Evolutionary conservation across 805 yeast genomes (phyloP).

Genomic region (Candida sanyiensis): DNA sequence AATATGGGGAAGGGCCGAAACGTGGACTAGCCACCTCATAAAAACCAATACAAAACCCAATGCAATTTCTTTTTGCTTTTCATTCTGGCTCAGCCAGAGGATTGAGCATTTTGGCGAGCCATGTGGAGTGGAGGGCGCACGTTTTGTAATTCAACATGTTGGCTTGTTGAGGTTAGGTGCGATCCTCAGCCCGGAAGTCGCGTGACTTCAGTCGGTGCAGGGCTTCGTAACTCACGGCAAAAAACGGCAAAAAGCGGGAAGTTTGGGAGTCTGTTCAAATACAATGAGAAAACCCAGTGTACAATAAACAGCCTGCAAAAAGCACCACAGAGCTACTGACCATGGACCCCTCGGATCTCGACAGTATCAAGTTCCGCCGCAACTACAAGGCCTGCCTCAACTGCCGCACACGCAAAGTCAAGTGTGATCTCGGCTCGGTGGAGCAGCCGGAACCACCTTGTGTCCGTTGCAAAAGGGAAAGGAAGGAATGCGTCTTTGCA

Average conservation of each 20-base stretch:
- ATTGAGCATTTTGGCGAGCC: too few relatives aligned
- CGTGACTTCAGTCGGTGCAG: too few relatives aligned
- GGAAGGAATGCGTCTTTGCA: slow-evolving; percentile 73
- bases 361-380: slow-evolving; percentile 42
- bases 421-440: slow-evolving; percentile 78
- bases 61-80: too few relatives aligned
- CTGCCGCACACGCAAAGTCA: slow-evolving; percentile 79
- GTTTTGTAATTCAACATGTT: too few relatives aligned
- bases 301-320: not conserved
- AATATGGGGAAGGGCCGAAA: too few relatives aligned
- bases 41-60: too few relatives aligned
- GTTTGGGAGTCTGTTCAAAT: not conserved
- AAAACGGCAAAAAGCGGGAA: slow-evolving; percentile 7
- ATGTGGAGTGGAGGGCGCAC: too few relatives aligned
- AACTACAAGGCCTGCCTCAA: slow-evolving; percentile 79
- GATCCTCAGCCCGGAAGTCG: too few relatives aligned
- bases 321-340: not conserved
- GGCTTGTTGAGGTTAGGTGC: too few relatives aligned
- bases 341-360: slow-evolving; percentile 4
- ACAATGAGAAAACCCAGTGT: not conserved
- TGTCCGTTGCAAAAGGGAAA: slow-evolving; percentile 75
- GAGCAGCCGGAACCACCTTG: slow-evolving; percentile 82
- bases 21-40: too few relatives aligned
- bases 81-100: too few relatives aligned
- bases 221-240: too few relatives aligned